A percentile compares a stretch with the other conserved stretches of the same genome.
These are phyloP conservation scores for Saitozyma sp. DNA, from an alignment of 768 basidiomycete genomes.

Conservation along the genomic window DNA sequence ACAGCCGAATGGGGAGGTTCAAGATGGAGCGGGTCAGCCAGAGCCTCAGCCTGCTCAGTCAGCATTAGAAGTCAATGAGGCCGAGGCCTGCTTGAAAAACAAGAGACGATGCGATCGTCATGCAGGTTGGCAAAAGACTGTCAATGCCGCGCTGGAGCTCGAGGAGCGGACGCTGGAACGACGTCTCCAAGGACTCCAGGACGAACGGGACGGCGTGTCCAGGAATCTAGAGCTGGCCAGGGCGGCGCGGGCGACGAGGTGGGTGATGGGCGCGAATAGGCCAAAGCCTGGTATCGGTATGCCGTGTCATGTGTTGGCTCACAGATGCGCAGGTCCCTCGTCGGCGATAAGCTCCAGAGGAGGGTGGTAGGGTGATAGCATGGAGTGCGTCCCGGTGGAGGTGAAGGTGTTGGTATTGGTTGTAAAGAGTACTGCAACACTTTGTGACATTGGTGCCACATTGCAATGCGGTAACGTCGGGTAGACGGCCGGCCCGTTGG, in stretches of 20 bases:
- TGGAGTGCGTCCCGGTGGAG: background rate
- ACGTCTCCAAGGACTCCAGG: background rate
- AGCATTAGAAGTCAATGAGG: background rate
- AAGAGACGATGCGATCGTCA: slow-evolving; percentile 37
- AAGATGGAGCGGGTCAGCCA: slow-evolving; percentile 3
- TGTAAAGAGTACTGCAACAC: background rate
- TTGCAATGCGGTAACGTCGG: too few species aligned
- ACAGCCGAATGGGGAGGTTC: slow-evolving; percentile 1
- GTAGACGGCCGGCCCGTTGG: too few species aligned
- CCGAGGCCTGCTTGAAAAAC: slow-evolving; percentile 15
- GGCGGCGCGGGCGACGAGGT: background rate
- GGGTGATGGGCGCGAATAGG: background rate
- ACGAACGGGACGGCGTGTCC: background rate
- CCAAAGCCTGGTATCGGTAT: too few species aligned
- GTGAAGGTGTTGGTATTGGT: background rate
- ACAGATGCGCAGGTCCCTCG: too few species aligned
- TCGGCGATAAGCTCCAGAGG: too few species aligned
- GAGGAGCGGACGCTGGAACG: slow-evolving; percentile 28
- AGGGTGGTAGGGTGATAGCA: background rate
- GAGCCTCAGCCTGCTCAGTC: too few species aligned
- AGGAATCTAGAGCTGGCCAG: background rate
- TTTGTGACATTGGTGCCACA: background rate
- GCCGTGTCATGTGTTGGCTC: too few species aligned
- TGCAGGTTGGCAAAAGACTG: slow-evolving; percentile 42
- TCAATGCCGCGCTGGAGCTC: slow-evolving; percentile 20